A percentile compares a stretch with the other conserved stretches of the same genome.
Evolutionary conservation across 139 green algal species (phyloP).

Genomic region (Dunaliella primolecta): DNA sequence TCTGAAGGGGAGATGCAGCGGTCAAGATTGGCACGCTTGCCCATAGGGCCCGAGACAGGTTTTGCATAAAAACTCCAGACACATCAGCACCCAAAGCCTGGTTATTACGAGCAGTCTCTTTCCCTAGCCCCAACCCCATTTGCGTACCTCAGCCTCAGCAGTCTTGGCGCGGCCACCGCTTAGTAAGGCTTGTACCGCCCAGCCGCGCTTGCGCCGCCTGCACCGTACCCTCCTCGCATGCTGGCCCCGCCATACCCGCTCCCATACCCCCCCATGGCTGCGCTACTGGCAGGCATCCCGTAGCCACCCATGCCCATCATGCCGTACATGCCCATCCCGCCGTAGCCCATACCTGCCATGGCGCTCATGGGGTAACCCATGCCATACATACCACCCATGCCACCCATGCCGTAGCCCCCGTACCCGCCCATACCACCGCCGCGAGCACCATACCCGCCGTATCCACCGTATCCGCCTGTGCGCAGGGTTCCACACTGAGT

Average conservation of each 20-base stretch:
- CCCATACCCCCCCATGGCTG: background rate
- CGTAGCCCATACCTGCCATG: background rate
- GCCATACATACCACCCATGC: background rate
- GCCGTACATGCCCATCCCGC: slow-evolving; percentile 10
- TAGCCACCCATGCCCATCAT: slow-evolving; percentile 8
- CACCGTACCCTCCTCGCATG: background rate
- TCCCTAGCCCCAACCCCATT: no score
- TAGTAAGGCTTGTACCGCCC: slow-evolving; percentile 3
- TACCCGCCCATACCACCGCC: slow-evolving; percentile 2
- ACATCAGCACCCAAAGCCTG: no score
- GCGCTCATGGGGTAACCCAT: background rate
- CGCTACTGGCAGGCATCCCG: background rate
- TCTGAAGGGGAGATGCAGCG: no score
- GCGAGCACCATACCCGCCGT: background rate
- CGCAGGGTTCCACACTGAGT: no score
- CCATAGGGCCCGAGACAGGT: no score
- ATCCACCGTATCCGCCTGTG: no score
- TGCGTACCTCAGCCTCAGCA: no score
- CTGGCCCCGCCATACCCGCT: background rate
- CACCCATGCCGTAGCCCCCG: slow-evolving; percentile 3
- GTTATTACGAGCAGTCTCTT: no score
- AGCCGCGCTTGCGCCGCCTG: background rate
- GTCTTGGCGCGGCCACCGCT: no score
- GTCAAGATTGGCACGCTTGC: no score
- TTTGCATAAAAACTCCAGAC: no score